phyloP scores from a whole-genome alignment of 352 stramenopile species.

The Ophiocytium majus region DNA sequence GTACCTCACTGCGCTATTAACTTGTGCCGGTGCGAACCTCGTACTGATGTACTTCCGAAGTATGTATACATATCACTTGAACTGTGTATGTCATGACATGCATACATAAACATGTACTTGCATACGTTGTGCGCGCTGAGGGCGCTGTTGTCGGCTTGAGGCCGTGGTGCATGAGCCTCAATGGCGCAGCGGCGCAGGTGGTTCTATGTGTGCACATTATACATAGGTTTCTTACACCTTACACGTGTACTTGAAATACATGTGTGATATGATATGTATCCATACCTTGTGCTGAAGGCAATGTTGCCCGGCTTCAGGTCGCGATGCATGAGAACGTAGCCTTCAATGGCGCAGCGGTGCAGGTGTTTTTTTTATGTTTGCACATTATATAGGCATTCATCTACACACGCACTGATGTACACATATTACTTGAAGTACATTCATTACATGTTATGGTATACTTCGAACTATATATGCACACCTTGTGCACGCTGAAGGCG shows the following conservation, averaged over 20 bases:
- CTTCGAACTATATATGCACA: not conserved
- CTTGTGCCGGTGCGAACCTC: no score
- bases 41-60: no score
- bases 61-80: no score
- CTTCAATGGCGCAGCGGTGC: not conserved
- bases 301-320: not conserved
- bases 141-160: not conserved
- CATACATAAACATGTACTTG: no score
- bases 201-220: not conserved
- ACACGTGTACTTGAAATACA: no score
- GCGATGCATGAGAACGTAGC: not conserved
- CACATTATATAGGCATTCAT: not conserved
- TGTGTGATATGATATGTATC: no score
- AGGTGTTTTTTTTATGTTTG: not conserved
- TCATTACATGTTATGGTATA: no score
- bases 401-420: no score
- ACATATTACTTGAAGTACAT: no score
- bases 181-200: not conserved
- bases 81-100: no score
- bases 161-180: not conserved
- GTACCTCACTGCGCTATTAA: no score
- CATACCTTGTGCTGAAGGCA: not conserved
- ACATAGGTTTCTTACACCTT: no score
- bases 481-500: slow-evolving; percentile 24
- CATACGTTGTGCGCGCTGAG: not conserved